These are phyloP conservation scores for Candida glucosophila DNA, from an alignment of 1,139 yeast genomes.

Conservation along the genomic window DNA sequence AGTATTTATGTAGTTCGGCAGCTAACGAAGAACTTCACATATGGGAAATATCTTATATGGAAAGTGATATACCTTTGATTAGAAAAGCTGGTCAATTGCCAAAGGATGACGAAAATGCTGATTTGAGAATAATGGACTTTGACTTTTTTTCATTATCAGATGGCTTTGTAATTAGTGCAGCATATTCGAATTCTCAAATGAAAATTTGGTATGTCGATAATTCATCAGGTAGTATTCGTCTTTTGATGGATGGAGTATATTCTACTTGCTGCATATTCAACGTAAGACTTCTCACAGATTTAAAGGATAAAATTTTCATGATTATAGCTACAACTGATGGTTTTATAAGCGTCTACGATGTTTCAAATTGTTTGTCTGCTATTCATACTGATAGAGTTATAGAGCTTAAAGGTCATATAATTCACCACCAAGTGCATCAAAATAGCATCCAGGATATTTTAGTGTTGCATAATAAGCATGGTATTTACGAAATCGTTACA, in stretches of 20 bases:
- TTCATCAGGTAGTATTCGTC: conserved; percentile 24
- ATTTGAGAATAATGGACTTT: conserved; percentile 84
- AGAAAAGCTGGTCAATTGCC: conserved; percentile 36
- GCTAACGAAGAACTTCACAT: conserved; percentile 84
- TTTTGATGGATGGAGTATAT: conserved; percentile 44
- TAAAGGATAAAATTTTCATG: conserved; percentile 19
- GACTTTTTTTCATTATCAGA: conserved; percentile 27
- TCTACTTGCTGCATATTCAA: conserved; percentile 70
- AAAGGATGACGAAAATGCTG: conserved; percentile 55
- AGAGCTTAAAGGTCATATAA: conserved; percentile 13
- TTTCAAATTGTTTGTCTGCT: conserved; percentile 14
- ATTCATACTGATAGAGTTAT: conserved; percentile 1
- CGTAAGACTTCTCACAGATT: conserved; percentile 36
- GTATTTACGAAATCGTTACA: conserved; percentile 36
- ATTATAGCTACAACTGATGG: conserved; percentile 81
- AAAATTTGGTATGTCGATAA: conserved; percentile 52
- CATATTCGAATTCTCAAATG: conserved; percentile 78
- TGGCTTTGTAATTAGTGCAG: conserved; percentile 54
- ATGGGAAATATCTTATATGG: conserved; percentile 50
- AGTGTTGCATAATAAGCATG: conserved; percentile 6
- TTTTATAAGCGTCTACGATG: conserved; percentile 51
- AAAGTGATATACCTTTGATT: conserved; percentile 32
- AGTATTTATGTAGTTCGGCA: conserved; percentile 52
- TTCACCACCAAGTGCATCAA: conserved; percentile 60
- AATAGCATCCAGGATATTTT: conserved; percentile 64